A percentile compares a stretch with the other conserved stretches of the same genome.
These are phyloP conservation scores for Pseudonitzschia multistriata DNA, from an alignment of 108 stramenopile genomes.

Conservation along the genomic window DNA sequence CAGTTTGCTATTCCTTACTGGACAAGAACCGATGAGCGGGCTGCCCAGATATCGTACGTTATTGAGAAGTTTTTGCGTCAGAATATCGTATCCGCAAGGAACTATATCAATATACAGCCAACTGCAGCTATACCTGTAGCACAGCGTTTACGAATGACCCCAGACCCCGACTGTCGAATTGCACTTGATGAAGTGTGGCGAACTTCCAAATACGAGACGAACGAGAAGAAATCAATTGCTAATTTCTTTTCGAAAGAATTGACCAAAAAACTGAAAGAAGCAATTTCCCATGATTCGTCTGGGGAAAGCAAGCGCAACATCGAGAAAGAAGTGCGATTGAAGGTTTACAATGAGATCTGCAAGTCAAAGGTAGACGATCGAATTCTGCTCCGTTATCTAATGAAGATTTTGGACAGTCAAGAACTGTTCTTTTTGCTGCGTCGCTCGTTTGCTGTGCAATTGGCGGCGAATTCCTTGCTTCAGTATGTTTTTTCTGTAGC, in stretches of 20 bases:
- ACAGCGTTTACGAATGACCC: constrained; percentile 77
- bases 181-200: constrained; percentile 62
- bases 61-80: constrained; percentile 63
- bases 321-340: constrained; percentile 36
- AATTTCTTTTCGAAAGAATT: constrained; percentile 30
- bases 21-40: constrained; percentile 80
- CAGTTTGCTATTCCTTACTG: constrained; percentile 87
- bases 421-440: constrained; percentile 70
- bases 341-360: constrained; percentile 57
- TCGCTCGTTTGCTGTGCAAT: constrained; percentile 66
- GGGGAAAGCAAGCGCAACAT: constrained; percentile 24
- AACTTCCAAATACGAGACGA: not conserved
- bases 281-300: constrained; percentile 15
- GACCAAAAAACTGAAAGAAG: constrained; percentile 13
- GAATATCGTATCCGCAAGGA: constrained; percentile 53
- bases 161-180: constrained; percentile 48
- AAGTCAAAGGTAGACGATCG: constrained; percentile 35
- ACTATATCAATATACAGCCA: constrained; percentile 61
- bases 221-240: constrained; percentile 3
- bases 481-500: constrained; percentile 74
- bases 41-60: constrained; percentile 67
- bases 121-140: constrained; percentile 81
- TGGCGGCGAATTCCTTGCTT: constrained; percentile 76
- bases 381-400: constrained; percentile 51
- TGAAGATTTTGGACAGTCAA: constrained; percentile 30